Evolutionary conservation across 805 yeast species (phyloP), one percentile per base, ranked within the genome.

Genomic region (Kodamaea neixiangensis): DNA sequence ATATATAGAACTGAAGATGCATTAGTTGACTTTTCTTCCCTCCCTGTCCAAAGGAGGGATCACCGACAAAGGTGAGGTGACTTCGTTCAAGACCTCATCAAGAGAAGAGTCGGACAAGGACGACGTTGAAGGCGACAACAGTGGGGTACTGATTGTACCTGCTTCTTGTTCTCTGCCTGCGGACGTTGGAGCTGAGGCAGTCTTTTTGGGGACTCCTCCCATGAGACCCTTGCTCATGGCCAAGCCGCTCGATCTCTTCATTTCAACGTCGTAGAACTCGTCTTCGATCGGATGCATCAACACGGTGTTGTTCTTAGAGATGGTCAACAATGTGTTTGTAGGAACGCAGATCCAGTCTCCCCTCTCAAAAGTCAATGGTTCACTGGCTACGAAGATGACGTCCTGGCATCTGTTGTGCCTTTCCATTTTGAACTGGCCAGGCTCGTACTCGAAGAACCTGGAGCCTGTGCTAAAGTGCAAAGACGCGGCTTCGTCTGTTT

Each of bases 321-420:
- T 83, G 0, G 97, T 88, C 13, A 94, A 67, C 0, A 86, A 73
- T 2, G 97, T 87, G 65, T 94, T 94, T 1, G 98, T 87, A 1
- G 98, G 98, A 0, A 94, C 96, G 3, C 97, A 86, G 47, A 93
- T 88, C 99, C 99, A 94, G 69, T 94, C 99, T 37, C 92, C 93
- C 50, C 99, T 75, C 71, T 94, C 98, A 67, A 94, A 94, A 0
- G 99, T 94, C 51, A 94, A 76, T 0, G 99, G 99, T 64, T 94
- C 99, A 14, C 96, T 87, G 1, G 99, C 97, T 46, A 94, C 94
- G 85, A 94, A 87, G n/a, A 93, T 86, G 14, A 94, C 93, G 67
- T 90, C 93, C 67, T 93, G 97, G 7, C 94, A 87, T 48, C 97
- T 78, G 67, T 92, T 96, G 53, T 89, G 75, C 49, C 99, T 79